Percentiles rank a stretch among this genome's conserved stretches.
These are phyloP conservation scores for Candida ponderosae DNA, from an alignment of 805 yeast species.

Conservation along the genomic window DNA sequence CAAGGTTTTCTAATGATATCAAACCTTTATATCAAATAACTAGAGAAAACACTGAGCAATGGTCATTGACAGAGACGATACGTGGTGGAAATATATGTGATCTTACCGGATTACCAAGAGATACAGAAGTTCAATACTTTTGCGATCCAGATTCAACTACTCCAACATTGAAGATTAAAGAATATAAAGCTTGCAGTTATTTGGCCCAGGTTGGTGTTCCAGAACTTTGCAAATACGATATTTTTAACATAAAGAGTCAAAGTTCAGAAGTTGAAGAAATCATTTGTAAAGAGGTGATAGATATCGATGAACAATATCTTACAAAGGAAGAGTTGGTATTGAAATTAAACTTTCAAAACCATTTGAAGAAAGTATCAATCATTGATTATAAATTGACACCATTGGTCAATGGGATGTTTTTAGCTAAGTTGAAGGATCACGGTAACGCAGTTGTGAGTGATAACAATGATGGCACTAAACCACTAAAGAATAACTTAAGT, in stretches of 20 bases:
- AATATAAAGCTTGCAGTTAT: slow-evolving; percentile 16
- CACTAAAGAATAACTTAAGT: slow-evolving; percentile 1
- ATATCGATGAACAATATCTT: not conserved
- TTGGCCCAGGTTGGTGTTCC: slow-evolving; percentile 14
- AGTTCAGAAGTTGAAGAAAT: not conserved
- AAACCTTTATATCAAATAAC: slow-evolving; percentile 1
- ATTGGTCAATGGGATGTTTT: slow-evolving; percentile 2
- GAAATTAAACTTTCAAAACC: not conserved
- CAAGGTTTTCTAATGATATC: not conserved
- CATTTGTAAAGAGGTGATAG: slow-evolving; percentile 1
- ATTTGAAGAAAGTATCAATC: not conserved
- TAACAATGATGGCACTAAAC: not conserved
- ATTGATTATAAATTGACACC: not conserved
- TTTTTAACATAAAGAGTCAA: slow-evolving; percentile 6
- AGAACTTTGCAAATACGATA: slow-evolving; percentile 12
- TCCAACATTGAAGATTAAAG: slow-evolving; percentile 8
- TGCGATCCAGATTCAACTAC: slow-evolving; percentile 11
- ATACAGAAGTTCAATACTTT: slow-evolving; percentile 13
- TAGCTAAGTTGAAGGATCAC: not conserved
- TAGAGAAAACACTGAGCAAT: slow-evolving; percentile 5
- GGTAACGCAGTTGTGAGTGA: not conserved
- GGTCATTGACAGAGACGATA: slow-evolving; percentile 4
- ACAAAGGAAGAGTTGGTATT: not conserved
- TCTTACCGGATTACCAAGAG: slow-evolving; percentile 15
- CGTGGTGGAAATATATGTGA: slow-evolving; percentile 18